These are phyloP conservation scores for Obba rivulosa DNA, from an alignment of 768 basidiomycete genomes.

Conservation along the genomic window DNA sequence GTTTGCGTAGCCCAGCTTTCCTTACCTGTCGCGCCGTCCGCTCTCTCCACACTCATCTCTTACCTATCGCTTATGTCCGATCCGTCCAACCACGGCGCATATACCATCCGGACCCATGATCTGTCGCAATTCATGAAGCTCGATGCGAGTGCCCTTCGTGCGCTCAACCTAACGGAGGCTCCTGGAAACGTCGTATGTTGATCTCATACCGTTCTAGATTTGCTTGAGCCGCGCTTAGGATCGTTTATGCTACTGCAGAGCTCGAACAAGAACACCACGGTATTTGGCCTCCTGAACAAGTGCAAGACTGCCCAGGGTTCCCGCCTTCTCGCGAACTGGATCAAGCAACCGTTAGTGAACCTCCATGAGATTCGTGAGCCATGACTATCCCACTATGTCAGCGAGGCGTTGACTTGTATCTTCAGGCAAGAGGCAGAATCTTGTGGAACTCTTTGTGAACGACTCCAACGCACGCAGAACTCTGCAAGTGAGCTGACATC, in stretches of 20 bases:
- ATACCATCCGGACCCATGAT: slow-evolving; percentile 81
- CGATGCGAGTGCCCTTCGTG: slow-evolving; percentile 90
- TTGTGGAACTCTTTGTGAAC: slow-evolving; percentile 84
- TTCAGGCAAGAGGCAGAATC: slow-evolving; percentile 78
- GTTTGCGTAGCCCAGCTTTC: slow-evolving; percentile 62
- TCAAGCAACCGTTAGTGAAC: slow-evolving; percentile 94
- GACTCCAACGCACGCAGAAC: slow-evolving; percentile 65
- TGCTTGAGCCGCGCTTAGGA: not conserved
- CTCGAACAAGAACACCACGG: slow-evolving; percentile 75
- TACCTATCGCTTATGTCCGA: slow-evolving; percentile 82
- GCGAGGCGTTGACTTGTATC: too few relatives aligned
- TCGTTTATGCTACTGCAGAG: slow-evolving; percentile 33
- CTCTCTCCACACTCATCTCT: slow-evolving; percentile 73
- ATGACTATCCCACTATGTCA: not conserved
- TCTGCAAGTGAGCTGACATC: slow-evolving; percentile 70
- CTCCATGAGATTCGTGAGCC: slow-evolving; percentile 84
- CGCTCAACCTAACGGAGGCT: slow-evolving; percentile 78
- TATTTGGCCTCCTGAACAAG: slow-evolving; percentile 87
- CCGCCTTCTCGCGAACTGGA: slow-evolving; percentile 81
- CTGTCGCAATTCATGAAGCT: slow-evolving; percentile 93
- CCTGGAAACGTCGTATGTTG: slow-evolving; percentile 40
- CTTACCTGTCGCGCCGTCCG: slow-evolving; percentile 71
- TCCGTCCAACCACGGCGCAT: slow-evolving; percentile 72
- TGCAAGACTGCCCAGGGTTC: slow-evolving; percentile 97
- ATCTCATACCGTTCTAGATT: not conserved